Conservation (phyloP, 2,329 filamentous ascomycete genomes). For the Trichoderma asperellum region DNA sequence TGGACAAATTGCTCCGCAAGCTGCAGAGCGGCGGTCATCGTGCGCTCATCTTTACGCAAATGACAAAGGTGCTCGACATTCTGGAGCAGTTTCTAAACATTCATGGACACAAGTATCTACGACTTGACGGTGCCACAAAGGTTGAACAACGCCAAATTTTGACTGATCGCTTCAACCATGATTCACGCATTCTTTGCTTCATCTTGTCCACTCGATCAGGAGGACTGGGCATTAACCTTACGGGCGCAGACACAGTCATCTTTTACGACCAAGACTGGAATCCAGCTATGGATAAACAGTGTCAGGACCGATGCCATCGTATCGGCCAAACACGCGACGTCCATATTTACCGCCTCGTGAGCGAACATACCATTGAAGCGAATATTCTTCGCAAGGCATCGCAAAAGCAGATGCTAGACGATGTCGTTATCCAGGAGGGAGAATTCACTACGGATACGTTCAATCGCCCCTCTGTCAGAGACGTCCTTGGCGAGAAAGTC, state of each 20-base stretch:
- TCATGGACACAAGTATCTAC: constrained; percentile 94
- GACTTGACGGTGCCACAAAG: constrained; percentile 94
- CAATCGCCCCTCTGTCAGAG: constrained; percentile 74
- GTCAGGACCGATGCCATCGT: constrained; percentile 94
- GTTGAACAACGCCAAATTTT: constrained; percentile 94
- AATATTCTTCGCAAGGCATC: constrained; percentile 97
- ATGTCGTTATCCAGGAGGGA: constrained; percentile 97
- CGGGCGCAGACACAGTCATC: constrained; percentile 94
- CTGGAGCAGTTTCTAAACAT: constrained; percentile 98
- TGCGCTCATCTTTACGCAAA: constrained; percentile 97
- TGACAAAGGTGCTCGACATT: constrained; percentile 98
- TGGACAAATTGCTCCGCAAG: constrained; percentile 83
- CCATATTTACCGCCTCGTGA: constrained; percentile 93
- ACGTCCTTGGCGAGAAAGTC: constrained; percentile 66
- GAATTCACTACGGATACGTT: constrained; percentile 98
- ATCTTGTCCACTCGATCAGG: constrained; percentile 94
- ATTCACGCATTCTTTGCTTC: constrained; percentile 89
- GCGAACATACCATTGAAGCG: constrained; percentile 93
- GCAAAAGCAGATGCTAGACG: constrained; percentile 96
- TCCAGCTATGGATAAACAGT: constrained; percentile 99
- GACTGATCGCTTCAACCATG: constrained; percentile 95
- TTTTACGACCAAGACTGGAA: constrained; percentile 99
- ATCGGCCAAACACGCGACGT: constrained; percentile 98
- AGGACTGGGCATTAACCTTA: constrained; percentile 93
- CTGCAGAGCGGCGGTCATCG: constrained; percentile 90